A percentile compares a stretch with the other conserved stretches of the same genome.
Evolutionary conservation across 73 alveolate species (phyloP).

Genomic region (Tetrahymena elliotti): DNA sequence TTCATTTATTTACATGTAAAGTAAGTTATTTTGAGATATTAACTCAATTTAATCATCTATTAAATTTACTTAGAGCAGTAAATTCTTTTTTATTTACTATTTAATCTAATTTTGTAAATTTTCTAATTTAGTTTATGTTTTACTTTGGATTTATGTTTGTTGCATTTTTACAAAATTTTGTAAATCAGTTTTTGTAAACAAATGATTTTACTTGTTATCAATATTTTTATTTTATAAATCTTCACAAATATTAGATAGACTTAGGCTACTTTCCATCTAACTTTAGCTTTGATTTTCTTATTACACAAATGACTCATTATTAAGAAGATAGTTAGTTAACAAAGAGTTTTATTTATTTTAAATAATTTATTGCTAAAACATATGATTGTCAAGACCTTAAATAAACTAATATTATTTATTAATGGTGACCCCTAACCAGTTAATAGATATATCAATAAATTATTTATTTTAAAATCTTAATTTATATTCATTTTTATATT

Average conservation of each 20-base stretch:
- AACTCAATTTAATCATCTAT: neutral
- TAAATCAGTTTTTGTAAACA: neutral
- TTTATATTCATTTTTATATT: neutral
- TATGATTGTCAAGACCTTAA: neutral
- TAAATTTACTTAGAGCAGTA: neutral
- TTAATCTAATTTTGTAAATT: neutral
- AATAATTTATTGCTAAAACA: neutral
- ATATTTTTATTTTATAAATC: neutral
- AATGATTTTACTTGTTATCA: neutral
- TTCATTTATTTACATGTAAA: neutral
- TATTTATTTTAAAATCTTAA: neutral
- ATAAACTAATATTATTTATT: neutral
- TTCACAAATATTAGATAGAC: neutral
- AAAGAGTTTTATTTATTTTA: neutral
- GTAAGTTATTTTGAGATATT: neutral
- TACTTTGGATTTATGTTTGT: neutral
- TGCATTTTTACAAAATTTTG: neutral
- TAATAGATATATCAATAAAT: neutral
- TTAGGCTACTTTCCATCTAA: too few species aligned
- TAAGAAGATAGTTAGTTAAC: too few species aligned
- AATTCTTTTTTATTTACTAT: neutral
- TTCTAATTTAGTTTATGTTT: neutral
- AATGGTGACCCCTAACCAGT: neutral
- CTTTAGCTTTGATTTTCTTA: neutral
- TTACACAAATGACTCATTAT: too few species aligned